Evolutionary conservation across 2,329 filamentous ascomycete genomes (phyloP).

Genomic region (Epicoccum sorghinum): DNA sequence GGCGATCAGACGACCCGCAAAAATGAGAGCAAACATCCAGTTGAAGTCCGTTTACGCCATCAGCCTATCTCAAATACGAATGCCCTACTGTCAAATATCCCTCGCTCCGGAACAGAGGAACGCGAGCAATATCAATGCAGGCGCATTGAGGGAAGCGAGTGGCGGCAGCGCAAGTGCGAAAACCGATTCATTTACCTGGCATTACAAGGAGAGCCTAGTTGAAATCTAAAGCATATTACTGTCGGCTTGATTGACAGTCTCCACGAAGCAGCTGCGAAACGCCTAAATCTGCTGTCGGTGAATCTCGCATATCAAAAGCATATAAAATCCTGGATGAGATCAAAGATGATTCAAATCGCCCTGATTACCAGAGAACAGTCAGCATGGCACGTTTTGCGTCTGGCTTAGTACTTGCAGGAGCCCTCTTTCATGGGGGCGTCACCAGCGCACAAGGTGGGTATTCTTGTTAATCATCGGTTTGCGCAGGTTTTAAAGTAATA

Average conservation of each 20-base stretch:
- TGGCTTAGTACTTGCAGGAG: constrained; percentile 15
- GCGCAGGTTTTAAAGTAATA: background rate
- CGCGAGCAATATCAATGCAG: constrained; percentile 1
- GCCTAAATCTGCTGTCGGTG: too few species aligned
- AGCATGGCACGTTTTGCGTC: constrained; percentile 9
- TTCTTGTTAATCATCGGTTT: background rate
- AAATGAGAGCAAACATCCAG: constrained; percentile 2
- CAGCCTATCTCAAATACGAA: background rate
- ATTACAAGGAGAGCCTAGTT: constrained; percentile 1
- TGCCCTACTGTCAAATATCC: background rate
- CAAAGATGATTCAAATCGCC: background rate
- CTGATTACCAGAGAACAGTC: background rate
- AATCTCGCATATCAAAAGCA: background rate
- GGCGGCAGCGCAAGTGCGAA: background rate
- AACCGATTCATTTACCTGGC: constrained; percentile 6
- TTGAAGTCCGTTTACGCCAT: background rate
- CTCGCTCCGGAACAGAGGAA: background rate
- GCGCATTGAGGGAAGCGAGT: background rate
- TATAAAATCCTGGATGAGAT: background rate
- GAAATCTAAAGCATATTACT: too few species aligned
- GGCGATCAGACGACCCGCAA: constrained; percentile 9
- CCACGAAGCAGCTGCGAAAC: too few species aligned
- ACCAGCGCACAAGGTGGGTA: constrained; percentile 22
- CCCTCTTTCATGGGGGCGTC: constrained; percentile 22
- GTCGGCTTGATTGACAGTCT: too few species aligned